phyloP scores from a whole-genome alignment of 1,284 basidiomycete species.

The Apiotrichum montevideense region DNA sequence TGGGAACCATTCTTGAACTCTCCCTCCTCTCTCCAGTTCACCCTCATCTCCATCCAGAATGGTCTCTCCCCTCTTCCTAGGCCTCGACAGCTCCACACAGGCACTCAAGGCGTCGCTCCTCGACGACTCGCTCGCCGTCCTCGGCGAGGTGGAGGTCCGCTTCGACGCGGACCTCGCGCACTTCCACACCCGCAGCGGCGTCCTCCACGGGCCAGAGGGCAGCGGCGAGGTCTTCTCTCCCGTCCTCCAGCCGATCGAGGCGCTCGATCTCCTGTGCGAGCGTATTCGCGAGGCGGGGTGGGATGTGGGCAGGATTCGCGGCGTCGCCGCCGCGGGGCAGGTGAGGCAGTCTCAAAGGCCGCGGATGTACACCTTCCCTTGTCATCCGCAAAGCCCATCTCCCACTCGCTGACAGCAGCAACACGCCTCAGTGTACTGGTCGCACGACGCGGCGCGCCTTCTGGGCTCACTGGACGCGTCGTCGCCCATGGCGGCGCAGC shows the following conservation, averaged over 20 bases:
- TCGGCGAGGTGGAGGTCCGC: slow-evolving; percentile 67
- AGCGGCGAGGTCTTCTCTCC: slow-evolving; percentile 71
- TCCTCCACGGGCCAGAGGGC: slow-evolving; percentile 58
- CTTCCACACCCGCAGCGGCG: slow-evolving; percentile 67
- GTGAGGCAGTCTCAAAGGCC: slow-evolving; percentile 15
- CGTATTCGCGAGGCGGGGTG: slow-evolving; percentile 58
- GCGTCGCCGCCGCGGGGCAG: slow-evolving; percentile 39
- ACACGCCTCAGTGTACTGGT: slow-evolving; percentile 89
- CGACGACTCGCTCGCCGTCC: slow-evolving; percentile 55
- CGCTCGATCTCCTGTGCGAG: slow-evolving; percentile 70
- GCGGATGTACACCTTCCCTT: no score
- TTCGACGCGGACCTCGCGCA: slow-evolving; percentile 74
- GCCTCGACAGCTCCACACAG: slow-evolving; percentile 82
- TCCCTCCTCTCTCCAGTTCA: no score
- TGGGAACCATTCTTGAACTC: no score
- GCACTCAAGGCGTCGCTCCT: slow-evolving; percentile 67
- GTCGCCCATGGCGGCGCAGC: slow-evolving; percentile 51
- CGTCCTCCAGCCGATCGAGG: slow-evolving; percentile 75
- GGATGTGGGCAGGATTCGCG: slow-evolving; percentile 27
- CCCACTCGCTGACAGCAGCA: slow-evolving; percentile 53
- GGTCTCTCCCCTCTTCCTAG: slow-evolving; percentile 59
- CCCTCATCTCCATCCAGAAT: no score
- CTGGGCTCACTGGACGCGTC: slow-evolving; percentile 56
- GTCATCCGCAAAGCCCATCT: not conserved
- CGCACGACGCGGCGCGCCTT: slow-evolving; percentile 53